phyloP scores from a whole-genome alignment of 208 protist species.

The Trypanosoma cruzi region DNA sequence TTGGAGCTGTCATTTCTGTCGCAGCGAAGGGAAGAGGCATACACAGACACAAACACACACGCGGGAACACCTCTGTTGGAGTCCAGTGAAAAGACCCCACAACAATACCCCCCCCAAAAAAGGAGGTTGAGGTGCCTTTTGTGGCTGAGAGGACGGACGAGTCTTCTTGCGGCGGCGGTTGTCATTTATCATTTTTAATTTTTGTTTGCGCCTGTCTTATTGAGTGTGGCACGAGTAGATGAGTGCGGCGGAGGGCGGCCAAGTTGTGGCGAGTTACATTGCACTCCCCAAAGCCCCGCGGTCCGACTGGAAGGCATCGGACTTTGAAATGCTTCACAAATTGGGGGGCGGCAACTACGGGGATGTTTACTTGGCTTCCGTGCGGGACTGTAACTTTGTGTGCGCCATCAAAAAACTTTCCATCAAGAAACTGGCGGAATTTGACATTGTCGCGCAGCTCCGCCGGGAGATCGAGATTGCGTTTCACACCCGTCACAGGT shows the following conservation, averaged over 20 bases:
- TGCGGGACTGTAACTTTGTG: conserved; percentile 97
- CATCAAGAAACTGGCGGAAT: conserved; percentile 95
- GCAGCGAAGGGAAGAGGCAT: neutral
- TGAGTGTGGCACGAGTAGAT: conserved; percentile 26
- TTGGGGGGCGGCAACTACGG: conserved; percentile 98
- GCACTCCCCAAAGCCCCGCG: conserved; percentile 59
- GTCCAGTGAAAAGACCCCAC: no score
- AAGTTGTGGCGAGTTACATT: conserved; percentile 75
- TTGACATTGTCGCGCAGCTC: conserved; percentile 97
- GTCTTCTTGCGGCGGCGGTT: neutral
- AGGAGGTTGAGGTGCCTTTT: neutral
- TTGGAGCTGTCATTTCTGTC: no score
- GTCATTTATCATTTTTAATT: neutral
- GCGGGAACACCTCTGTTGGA: no score
- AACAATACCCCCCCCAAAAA: neutral
- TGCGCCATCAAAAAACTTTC: conserved; percentile 98
- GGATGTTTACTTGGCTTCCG: conserved; percentile 98
- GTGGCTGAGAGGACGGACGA: neutral
- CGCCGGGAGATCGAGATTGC: conserved; percentile 99
- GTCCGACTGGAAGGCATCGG: conserved; percentile 82
- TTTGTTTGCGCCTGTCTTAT: neutral
- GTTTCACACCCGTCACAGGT: conserved; percentile 97
- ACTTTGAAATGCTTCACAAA: conserved; percentile 96
- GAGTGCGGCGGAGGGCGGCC: conserved; percentile 53
- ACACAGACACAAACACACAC: no score